Evolutionary conservation across 176 grass and related monocot species (phyloP), one percentile per base, ranked within the genome.

Genomic region (Hordeum marinum): DNA sequence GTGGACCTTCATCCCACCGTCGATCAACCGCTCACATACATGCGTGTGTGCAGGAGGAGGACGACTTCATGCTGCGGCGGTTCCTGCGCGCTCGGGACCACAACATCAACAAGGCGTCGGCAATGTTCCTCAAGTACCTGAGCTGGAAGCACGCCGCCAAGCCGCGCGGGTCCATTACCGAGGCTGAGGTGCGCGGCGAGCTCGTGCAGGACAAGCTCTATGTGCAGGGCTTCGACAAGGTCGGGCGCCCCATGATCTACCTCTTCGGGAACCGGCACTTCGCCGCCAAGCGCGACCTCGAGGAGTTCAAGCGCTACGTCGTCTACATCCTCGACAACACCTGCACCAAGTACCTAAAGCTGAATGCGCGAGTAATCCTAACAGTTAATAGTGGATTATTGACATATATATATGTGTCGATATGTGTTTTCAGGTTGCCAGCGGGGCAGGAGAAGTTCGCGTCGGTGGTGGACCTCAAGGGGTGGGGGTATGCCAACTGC

Each of bases 401-500:
- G 4, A 23, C 20, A 12, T 11, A 11, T 14, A 12, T 11, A 11
- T 14, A 0, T 21, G 17, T 21, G 3, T 36, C 5, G 13, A 5
- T 50, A 14, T 50, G 6, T 48, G 14, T 64, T 4, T 42, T 7
- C 62, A 93, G 94, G 59, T 68, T 94, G 34, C 82, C 91, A 7
- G 20, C 20, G 5, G 76, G 41, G 4, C 82, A 88, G 35, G 92
- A 94, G 89, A 97, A 88, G 83, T 97, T 94, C 40, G 84, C 68
- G 1, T 75, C 60, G n/a, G 92, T 94, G 17, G 82, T 68, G 0
- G 92, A 97, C 24, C 88, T 97, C 11, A 79, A 63, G 43, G 95
- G 90, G 1, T 97, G 89, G 88, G 90, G 90, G 17, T 97, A 86
- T 63, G 81, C 85, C 7, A 91, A 97, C 64, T 93, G 88, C 57